phyloP scores from a whole-genome alignment of 1,284 basidiomycete species.

The Fistulinella staudtii region DNA sequence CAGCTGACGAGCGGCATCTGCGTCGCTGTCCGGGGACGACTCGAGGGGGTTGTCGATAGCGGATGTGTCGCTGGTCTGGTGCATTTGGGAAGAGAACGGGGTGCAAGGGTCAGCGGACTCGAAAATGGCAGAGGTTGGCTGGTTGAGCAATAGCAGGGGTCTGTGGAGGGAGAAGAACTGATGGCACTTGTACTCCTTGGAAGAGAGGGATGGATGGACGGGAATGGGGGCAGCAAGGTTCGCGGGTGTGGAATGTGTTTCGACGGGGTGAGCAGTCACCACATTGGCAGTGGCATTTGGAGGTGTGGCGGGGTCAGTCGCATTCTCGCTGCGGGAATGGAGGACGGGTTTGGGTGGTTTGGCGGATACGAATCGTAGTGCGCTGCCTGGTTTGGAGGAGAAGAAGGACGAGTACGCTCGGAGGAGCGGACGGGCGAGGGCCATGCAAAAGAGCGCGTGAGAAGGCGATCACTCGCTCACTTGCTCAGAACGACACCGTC shows the following conservation, averaged over 20 bases:
- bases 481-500: too few relatives aligned
- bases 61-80: constrained; percentile 6
- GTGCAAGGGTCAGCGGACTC: constrained; percentile 39
- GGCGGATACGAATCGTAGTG: constrained; percentile 67
- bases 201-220: constrained; percentile 51
- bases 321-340: constrained; percentile 33
- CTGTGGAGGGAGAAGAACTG: constrained; percentile 77
- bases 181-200: constrained; percentile 69
- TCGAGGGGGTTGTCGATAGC: constrained; percentile 48
- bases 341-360: constrained; percentile 58
- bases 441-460: too few relatives aligned
- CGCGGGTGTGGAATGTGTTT: constrained; percentile 14
- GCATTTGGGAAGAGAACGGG: constrained; percentile 24
- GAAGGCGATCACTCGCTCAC: too few relatives aligned
- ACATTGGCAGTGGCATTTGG: constrained; percentile 9
- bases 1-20: constrained; percentile 70
- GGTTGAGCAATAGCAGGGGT: constrained; percentile 62
- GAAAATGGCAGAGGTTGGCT: constrained; percentile 54
- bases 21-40: constrained; percentile 62
- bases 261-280: constrained; percentile 24
- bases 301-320: constrained; percentile 21
- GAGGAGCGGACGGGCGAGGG: constrained; percentile 30
- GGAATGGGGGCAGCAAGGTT: constrained; percentile 15
- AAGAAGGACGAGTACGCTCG: constrained; percentile 74
- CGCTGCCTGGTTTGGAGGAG: constrained; percentile 70